Evolutionary conservation across 805 yeast genomes (phyloP), one percentile per base, ranked within the genome.

Genomic region (Wickerhamia fluorescens): DNA sequence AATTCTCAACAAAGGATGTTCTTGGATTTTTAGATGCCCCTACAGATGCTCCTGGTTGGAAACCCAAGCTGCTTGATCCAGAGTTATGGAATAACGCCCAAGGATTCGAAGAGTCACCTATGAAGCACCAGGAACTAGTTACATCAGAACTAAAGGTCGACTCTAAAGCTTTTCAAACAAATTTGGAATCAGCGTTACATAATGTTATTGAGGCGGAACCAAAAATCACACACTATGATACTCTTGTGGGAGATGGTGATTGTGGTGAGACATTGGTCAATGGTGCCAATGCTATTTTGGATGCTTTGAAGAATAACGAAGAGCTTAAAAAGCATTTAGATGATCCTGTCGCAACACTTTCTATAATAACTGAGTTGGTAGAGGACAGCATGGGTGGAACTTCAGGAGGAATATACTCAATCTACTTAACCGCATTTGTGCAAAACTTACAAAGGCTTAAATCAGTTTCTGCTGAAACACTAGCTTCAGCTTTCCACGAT

Each of bases 371-470:
- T 3, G 94, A 86, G 32, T 54, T 81, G 13, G 86, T 88, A 20
- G 96, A 88, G 51, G 75, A 75, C 32, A 75, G 75, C n/a, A 89
- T 89, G 96, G 97, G 96, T 30, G 97, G 97, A 28, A 89, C 97
- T 0, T 83, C 94, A 1, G 97, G 97, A 30, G 96, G 96, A 1
- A 56, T 88, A 21, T 88, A 88, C 54, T 82, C 95, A 3, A 89
- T 88, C 32, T 84, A 66, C 56, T 63, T 89, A 37, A 75, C 94
- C 20, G 85, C 94, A 1, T 67, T 88, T 36, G 80, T 84, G 1
- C 61, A 67, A 34, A 45, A 65, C 26, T 47, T 73, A 27, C 61
- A 62, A 36, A 38, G 44, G 16, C 27, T 31, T 16, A 63, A 68
- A 20, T 55, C 76, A 16, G 30, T 52, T 16, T 42, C 38, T 17